Evolutionary conservation across 805 yeast species (phyloP).

Genomic region (Suhomyces xylopsoci): DNA sequence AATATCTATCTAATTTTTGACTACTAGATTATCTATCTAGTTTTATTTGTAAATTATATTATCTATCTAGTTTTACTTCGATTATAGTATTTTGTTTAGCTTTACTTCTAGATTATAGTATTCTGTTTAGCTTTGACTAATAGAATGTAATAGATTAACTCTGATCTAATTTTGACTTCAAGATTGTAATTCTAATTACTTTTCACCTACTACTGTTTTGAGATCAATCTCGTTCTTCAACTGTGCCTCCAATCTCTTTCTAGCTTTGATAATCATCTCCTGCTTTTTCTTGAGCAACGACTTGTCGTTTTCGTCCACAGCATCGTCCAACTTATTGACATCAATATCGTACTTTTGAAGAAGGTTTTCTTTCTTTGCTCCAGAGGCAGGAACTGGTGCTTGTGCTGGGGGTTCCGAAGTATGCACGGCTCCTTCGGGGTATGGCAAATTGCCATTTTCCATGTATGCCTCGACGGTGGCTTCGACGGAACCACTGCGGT

Average conservation of each 20-base stretch:
- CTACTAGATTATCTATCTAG: too few relatives aligned
- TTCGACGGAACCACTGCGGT: constrained; percentile 77
- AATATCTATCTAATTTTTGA: too few relatives aligned
- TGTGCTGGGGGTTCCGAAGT: constrained; percentile 8
- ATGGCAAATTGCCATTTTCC: constrained; percentile 57
- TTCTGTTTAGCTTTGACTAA: too few relatives aligned
- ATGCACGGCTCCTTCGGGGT: constrained; percentile 40
- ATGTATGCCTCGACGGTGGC: constrained; percentile 72
- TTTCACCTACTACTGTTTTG: background rate
- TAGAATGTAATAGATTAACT: too few relatives aligned
- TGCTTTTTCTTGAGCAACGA: constrained; percentile 25
- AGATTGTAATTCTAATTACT: too few relatives aligned
- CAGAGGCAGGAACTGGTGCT: constrained; percentile 7
- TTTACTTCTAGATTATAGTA: too few relatives aligned
- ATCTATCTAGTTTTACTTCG: too few relatives aligned
- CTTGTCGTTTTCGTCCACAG: constrained; percentile 8
- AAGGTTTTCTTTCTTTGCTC: constrained; percentile 13
- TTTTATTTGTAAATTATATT: too few relatives aligned
- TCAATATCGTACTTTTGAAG: constrained; percentile 45
- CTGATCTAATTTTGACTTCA: too few relatives aligned
- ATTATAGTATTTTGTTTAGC: too few relatives aligned
- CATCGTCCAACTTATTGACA: constrained; percentile 12
- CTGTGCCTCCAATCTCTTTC: constrained; percentile 46
- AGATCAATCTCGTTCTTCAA: constrained; percentile 25
- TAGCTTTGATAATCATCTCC: constrained; percentile 42